These are phyloP conservation scores for Agapanthus africanus DNA, from an alignment of 106 monocot species.

Conservation along the genomic window DNA sequence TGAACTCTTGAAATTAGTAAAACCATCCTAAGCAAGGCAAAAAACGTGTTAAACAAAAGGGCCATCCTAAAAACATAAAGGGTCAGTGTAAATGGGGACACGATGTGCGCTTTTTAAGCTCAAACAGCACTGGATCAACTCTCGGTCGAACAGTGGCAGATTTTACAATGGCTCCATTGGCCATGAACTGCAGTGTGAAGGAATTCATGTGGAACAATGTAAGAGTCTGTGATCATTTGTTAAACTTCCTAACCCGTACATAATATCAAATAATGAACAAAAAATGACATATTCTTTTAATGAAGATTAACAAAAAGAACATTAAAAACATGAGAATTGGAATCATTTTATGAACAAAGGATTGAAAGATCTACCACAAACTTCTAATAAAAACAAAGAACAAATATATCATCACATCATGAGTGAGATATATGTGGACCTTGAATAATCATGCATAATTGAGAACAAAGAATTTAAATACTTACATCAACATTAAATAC, in stretches of 20 bases:
- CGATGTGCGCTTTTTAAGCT: background rate
- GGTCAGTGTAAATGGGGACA: background rate
- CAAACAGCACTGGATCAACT: too few relatives aligned
- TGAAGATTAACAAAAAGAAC: background rate
- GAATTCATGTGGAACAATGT: background rate
- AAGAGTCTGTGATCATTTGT: background rate
- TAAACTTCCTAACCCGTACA: background rate
- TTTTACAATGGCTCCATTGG: too few relatives aligned
- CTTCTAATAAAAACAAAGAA: background rate
- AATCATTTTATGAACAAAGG: background rate
- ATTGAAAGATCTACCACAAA: background rate
- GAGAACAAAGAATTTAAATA: background rate
- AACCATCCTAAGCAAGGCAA: background rate
- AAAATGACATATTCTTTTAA: too few relatives aligned
- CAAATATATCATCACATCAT: background rate
- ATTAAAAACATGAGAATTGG: background rate
- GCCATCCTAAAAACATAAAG: background rate
- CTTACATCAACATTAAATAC: constrained; percentile 54
- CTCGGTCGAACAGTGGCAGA: too few relatives aligned
- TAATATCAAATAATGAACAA: constrained; percentile 3
- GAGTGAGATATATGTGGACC: background rate
- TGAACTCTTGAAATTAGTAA: background rate
- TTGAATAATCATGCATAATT: background rate
- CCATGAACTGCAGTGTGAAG: too few relatives aligned
- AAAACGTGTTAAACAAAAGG: background rate